Evolutionary conservation across 208 protist genomes (phyloP), one percentile per base, ranked within the genome.

Genomic region (Jaenimonas drosophilae): DNA sequence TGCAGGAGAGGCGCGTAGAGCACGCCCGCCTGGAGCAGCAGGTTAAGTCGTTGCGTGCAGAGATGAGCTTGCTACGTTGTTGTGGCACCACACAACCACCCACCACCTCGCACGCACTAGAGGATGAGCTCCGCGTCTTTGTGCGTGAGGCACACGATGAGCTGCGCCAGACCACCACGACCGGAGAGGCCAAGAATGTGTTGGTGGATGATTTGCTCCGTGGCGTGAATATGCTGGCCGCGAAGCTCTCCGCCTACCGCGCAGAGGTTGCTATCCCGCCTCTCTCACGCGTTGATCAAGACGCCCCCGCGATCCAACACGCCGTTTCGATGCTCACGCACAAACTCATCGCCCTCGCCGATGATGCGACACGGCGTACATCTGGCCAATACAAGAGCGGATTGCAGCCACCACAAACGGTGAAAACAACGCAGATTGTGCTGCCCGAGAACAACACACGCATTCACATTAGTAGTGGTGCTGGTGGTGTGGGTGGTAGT

Each of bases 271-370:
- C 17, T 1, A 29, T 82, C 26, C 65, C 60, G 0, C 42, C 24
- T 2, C 55, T 71, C 0, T 25, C 49, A 1, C 4, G 12, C 33
- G 34, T 17, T 19, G 29, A 24, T 7, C 2, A 47, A 32, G 43
- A 51, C 28, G 56, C 71, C 42, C 46, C 60, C 31, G 25, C 59
- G 21, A 48, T 76, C 43, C 59, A 74, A 23, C 44, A 74, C 39
- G 52, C 63, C 55, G 21, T 58, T 4, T 48, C 55, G 3, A 40
- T 81, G 19, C 38, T 87, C 2, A 39, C 51, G 24, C 50, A 74
- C 46, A 82, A 83, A 42, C 40, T 77, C 27, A 38, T 88, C 0
- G 64, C 64, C 0, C 50, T 88, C n/a, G 72, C 78, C 1, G 69
- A 70, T 30, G 78, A 87, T n/a, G 52, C 63, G 1, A 40, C 61